Evolutionary conservation across 2,329 filamentous ascomycete genomes (phyloP), one percentile per base, ranked within the genome.

Genomic region (Fusarium chuoi): DNA sequence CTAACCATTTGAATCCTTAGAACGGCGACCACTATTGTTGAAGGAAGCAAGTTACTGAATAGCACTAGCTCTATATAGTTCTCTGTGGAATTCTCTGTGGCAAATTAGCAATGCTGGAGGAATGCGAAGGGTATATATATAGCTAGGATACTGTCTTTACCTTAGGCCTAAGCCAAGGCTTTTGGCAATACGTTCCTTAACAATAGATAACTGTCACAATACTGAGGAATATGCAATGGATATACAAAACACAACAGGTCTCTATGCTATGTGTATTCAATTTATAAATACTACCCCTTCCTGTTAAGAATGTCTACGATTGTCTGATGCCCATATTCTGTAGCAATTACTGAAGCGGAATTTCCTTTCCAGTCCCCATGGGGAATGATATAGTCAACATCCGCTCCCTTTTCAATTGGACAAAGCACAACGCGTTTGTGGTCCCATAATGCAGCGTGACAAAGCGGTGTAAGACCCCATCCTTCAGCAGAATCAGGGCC

Each of bases 41-140:
- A 28, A 28, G 26, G 6, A 22, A 46, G 9, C 9, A 46, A 15
- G 45, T 15, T 11, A 4, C 18, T 22, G 26, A 8, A 7, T 11
- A 20, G 15, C 20, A 13, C 0, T 4, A 15, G 0, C 6, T 28
- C 18, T 44, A 24, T 11, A 17, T 24, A 7, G 15, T 12, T 24
- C 9, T 11, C 9, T 7, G 6, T 6, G 1, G 14, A 42, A 14
- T n/a, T 8, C 9, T 42, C 5, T 17, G 9, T 42, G 14, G 6
- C 22, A 13, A 13, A 13, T n/a, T n/a, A 42, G 22, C 13, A 42
- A n/a, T n/a, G 6, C 10, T 20, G 12, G 6, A 18, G 41, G 4
- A 11, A 7, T 2, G 9, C 18, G 7, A 22, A 48, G 20, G 20
- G 5, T 22, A 12, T 17, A 8, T 6, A 17, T 20, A 0, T 48